Evolutionary conservation across 768 basidiomycete genomes (phyloP).

Genomic region (Amanita exitialis): DNA sequence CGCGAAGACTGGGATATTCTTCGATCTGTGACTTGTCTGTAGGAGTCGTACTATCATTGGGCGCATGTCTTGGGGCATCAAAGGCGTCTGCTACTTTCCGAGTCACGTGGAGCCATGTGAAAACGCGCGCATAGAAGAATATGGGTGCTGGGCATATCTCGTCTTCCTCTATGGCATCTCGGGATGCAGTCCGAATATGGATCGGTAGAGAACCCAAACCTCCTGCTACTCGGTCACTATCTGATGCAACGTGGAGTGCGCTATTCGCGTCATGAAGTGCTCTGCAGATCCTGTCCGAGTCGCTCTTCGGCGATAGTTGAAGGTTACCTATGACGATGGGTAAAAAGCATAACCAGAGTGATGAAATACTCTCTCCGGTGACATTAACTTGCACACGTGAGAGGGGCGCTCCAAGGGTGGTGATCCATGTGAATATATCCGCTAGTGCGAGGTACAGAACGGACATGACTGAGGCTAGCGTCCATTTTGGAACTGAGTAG

Average conservation of each 20-base stretch:
- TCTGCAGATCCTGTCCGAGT: too few relatives aligned
- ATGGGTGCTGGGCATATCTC: slow-evolving; percentile 9
- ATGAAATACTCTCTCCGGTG: slow-evolving; percentile 27
- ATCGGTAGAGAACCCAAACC: neutral
- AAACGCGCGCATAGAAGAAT: slow-evolving; percentile 10
- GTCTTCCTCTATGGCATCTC: slow-evolving; percentile 1
- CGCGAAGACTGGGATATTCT: too few relatives aligned
- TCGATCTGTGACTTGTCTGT: neutral
- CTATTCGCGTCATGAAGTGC: too few relatives aligned
- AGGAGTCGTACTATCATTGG: neutral
- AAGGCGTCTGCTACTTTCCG: neutral
- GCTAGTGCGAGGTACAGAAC: slow-evolving; percentile 32
- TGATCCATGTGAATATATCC: slow-evolving; percentile 23
- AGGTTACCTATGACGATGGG: too few relatives aligned
- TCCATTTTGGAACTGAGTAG: slow-evolving; percentile 25
- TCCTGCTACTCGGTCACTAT: too few relatives aligned
- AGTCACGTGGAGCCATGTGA: slow-evolving; percentile 7
- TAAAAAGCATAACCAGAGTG: slow-evolving; percentile 13
- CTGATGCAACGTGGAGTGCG: too few relatives aligned
- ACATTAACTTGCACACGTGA: too few relatives aligned
- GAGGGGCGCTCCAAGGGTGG: slow-evolving; percentile 13
- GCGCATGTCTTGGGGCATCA: neutral
- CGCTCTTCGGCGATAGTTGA: too few relatives aligned
- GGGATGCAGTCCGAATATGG: neutral
- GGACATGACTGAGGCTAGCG: slow-evolving; percentile 25